Evolutionary conservation across 2,329 filamentous ascomycete species (phyloP), one percentile per base, ranked within the genome.

Genomic region (Penicillium sp.): DNA sequence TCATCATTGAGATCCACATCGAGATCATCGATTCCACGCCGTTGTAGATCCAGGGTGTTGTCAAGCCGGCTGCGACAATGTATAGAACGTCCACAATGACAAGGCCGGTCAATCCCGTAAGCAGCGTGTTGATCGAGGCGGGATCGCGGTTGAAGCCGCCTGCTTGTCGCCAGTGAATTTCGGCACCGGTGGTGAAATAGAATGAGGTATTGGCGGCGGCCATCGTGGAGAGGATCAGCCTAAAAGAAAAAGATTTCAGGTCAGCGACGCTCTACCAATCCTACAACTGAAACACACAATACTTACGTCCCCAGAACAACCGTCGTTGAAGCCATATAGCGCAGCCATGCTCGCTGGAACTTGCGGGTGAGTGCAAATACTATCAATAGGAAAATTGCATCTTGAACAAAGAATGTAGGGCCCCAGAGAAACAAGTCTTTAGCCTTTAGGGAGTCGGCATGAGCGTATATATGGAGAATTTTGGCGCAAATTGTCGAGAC

Each of bases 161-260:
- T 43, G 72, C 71, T 55, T 75, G 73, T 58, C 70, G 68, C 74
- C 74, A 76, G 65, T 76, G 74, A 43, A 76, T 75, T 60, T 76
- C 74, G 30, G 74, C 73, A 7, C 74, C 74, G 38, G 71, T 75
- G 13, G 71, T 68, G 28, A 75, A 56, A 53, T 71, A 76, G 52
- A 76, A 75, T 37, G 73, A 75, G 52, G 67, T 68, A 52, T 75
- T 75, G 35, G 74, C 67, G 6, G 73, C 62, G 37, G 72, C 67
- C 73, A 75, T 75, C 42, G 68, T 70, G 19, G 72, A 75, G 55
- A 75, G 68, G 11, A 69, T 42, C 6, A 75, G 52, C 63, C 73
- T 75, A 59, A 6, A 28, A 25, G 42, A 28, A 25, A 46, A 46
- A 53, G 11, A 26, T 26, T 13, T 8, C 13, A 19, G 13, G 30